phyloP scores from a whole-genome alignment of 2,329 filamentous ascomycete genomes.

The Fusarium chuoi region DNA sequence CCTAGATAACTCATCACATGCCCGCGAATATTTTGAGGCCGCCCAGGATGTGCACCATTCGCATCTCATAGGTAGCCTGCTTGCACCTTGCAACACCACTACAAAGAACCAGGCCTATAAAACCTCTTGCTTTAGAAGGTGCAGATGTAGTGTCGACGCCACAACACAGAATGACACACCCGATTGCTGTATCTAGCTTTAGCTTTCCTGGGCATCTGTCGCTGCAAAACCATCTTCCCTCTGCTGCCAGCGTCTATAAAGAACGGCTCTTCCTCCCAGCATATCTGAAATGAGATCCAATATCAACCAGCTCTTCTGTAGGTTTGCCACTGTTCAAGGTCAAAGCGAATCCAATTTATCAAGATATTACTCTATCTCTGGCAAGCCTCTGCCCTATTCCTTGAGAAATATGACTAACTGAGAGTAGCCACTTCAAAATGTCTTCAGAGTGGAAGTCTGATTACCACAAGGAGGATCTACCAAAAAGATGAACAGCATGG shows the following conservation, averaged over 20 bases:
- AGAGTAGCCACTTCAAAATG: background rate
- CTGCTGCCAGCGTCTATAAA: background rate
- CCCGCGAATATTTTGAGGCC: background rate
- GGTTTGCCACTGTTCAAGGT: background rate
- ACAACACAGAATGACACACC: background rate
- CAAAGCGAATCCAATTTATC: background rate
- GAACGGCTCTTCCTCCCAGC: background rate
- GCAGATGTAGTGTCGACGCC: rapidly evolving
- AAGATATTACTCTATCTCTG: background rate
- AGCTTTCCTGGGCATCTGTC: background rate
- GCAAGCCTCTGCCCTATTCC: no score
- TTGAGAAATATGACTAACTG: background rate
- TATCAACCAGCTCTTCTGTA: background rate
- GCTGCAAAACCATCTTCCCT: background rate
- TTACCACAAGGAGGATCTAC: background rate
- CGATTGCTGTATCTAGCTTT: no score
- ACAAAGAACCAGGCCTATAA: background rate
- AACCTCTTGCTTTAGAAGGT: rapidly evolving
- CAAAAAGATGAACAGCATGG: background rate
- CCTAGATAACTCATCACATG: no score
- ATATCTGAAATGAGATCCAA: background rate
- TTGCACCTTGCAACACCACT: background rate
- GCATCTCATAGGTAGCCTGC: background rate
- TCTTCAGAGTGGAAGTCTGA: background rate
- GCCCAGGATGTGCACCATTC: background rate